Conservation (phyloP, 208 protist species). For the Acanthamoeba culbertsoni region DNA sequence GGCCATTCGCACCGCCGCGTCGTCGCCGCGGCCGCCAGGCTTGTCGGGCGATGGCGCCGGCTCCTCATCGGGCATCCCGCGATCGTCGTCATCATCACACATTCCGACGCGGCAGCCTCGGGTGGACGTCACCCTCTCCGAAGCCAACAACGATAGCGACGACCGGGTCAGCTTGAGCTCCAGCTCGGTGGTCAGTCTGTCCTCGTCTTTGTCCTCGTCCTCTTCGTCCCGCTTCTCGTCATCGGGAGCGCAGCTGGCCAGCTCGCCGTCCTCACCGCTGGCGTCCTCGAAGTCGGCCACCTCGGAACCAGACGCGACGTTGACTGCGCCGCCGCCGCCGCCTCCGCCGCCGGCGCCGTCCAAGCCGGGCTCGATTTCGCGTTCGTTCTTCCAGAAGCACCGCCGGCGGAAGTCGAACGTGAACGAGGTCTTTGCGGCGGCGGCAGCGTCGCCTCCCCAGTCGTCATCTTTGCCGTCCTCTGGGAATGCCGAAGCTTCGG, state of each 20-base stretch:
- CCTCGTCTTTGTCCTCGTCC: too few relatives aligned
- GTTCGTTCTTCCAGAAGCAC: slow-evolving; percentile 16
- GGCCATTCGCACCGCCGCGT: not conserved
- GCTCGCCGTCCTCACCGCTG: not conserved
- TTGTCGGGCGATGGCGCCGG: not conserved
- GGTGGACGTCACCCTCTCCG: not conserved
- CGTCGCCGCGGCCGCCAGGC: not conserved
- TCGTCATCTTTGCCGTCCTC: not conserved
- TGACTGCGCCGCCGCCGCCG: not conserved
- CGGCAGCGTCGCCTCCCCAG: too few relatives aligned
- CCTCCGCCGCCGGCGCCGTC: not conserved
- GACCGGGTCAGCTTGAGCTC: not conserved
- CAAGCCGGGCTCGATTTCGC: not conserved
- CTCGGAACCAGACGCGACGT: not conserved
- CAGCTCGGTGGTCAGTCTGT: too few relatives aligned
- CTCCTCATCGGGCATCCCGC: not conserved
- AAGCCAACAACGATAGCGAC: not conserved
- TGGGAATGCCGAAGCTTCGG: not conserved
- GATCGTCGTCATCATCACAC: not conserved
- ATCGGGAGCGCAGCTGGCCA: too few relatives aligned
- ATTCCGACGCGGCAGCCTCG: not conserved
- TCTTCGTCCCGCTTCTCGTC: too few relatives aligned
- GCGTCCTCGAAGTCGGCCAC: not conserved
- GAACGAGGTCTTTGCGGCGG: not conserved
- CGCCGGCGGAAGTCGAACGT: not conserved